Conservation (phyloP, 177 flowering plant species). For the Vitis hybrid region DNA sequence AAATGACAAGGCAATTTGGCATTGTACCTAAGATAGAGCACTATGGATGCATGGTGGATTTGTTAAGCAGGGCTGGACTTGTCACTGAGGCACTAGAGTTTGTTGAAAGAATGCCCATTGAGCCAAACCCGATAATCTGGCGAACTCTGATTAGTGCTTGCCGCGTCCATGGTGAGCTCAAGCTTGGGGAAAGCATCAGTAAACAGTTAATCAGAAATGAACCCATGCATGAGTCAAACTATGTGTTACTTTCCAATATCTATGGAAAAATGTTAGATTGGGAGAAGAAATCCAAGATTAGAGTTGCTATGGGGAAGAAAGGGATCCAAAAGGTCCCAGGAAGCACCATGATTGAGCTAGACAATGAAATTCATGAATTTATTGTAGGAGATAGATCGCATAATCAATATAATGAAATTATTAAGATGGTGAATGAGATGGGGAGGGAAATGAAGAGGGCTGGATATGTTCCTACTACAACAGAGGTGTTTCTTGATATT, state of each 20-base stretch:
- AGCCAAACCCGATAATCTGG: slow-evolving; percentile 60
- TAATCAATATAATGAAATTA: slow-evolving; percentile 42
- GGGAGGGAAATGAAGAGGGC: slow-evolving; percentile 56
- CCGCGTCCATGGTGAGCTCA: slow-evolving; percentile 53
- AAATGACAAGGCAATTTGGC: slow-evolving; percentile 41
- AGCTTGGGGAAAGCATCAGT: slow-evolving; percentile 52
- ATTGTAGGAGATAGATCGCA: slow-evolving; percentile 65
- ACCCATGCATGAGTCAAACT: slow-evolving; percentile 60
- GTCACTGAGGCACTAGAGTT: slow-evolving; percentile 60
- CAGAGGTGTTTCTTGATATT: slow-evolving; percentile 66
- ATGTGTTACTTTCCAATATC: slow-evolving; percentile 65
- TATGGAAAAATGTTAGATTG: slow-evolving; percentile 61
- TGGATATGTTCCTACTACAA: slow-evolving; percentile 58
- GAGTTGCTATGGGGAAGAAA: slow-evolving; percentile 59
- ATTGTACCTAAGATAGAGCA: slow-evolving; percentile 71
- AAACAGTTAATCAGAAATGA: slow-evolving; percentile 47
- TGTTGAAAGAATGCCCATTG: slow-evolving; percentile 58
- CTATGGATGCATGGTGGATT: slow-evolving; percentile 83
- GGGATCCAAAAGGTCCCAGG: slow-evolving; percentile 74
- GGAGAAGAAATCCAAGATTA: slow-evolving; percentile 53
- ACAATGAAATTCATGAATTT: slow-evolving; percentile 60
- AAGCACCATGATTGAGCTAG: slow-evolving; percentile 63
- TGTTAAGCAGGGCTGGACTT: slow-evolving; percentile 63
- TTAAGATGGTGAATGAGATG: slow-evolving; percentile 72
- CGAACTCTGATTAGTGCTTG: slow-evolving; percentile 59